Evolutionary conservation across 2,329 filamentous ascomycete species (phyloP), one percentile per base, ranked within the genome.

Genomic region (Trichothecium sympodiale): DNA sequence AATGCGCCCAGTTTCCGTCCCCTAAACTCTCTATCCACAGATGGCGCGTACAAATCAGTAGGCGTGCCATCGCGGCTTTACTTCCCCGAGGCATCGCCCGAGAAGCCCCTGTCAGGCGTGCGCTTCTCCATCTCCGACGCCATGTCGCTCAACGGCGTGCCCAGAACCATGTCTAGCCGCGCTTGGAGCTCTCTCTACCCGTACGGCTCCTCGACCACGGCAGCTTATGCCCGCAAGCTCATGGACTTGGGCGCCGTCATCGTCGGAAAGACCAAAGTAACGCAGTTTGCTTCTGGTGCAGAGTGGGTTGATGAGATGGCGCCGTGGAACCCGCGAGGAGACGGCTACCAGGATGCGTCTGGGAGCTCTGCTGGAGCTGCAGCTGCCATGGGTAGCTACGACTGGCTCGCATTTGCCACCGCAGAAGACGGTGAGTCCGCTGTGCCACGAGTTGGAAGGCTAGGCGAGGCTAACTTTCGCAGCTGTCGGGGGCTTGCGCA

Each of bases 211-310:
- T 61, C 54, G 2, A 47, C 45, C 3, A 77, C 70, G 2, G 67
- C 70, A 0, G 48, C 64, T 0, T 59, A 68, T 2, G 62, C 77
- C 0, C 67, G 74, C 34, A 58, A 61, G 2, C 52, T 84, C 1
- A 61, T 81, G 4, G 66, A 76, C 36, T 64, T 71, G 3, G 79
- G 80, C 1, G 77, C 73, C 0, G 52, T 72, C 8, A 48, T 74
- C 9, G 55, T 74, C 0, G 69, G 70, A 3, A 74, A 71, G 52
- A 67, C 66, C 16, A 71, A 68, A 42, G 61, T 62, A 3, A 57
- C 62, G 2, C 65, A 69, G 41, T 63, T 74, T 34, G 62, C 61
- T 10, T 48, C 56, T 5, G 53, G 54, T 5, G 37, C 39, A 31
- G 69, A 76, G 36, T 63, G 60, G 59, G 38, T 57, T 2, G 61